Conservation (phyloP, 1,139 yeast species). For the Sugiyamaella japonica region DNA sequence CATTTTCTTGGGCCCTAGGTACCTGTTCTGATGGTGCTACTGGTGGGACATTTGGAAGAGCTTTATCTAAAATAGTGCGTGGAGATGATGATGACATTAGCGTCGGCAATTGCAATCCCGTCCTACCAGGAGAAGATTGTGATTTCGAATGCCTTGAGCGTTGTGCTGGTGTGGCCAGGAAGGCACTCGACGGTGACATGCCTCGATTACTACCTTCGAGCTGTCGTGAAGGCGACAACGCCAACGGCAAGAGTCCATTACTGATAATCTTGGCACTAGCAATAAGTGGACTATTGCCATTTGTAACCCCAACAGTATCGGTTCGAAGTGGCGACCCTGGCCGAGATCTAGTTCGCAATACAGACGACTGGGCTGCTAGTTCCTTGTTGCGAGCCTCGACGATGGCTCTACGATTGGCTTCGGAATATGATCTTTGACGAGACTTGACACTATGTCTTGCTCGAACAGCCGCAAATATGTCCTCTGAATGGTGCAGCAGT, state of each 20-base stretch:
- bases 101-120: slow-evolving; percentile 14
- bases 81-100: slow-evolving; percentile 9
- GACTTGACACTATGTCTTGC: slow-evolving; percentile 20
- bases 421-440: slow-evolving; percentile 35
- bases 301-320: neutral
- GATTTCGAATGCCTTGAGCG: slow-evolving; percentile 23
- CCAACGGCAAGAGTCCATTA: slow-evolving; percentile 30
- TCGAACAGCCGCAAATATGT: slow-evolving; percentile 31
- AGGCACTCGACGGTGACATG: slow-evolving; percentile 1
- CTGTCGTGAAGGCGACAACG: slow-evolving; percentile 30
- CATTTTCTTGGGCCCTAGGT: neutral
- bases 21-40: neutral
- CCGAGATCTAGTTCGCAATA: slow-evolving; percentile 22
- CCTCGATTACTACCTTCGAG: neutral
- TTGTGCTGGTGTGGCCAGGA: slow-evolving; percentile 12
- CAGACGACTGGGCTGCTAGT: slow-evolving; percentile 26
- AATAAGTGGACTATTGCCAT: neutral
- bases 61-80: slow-evolving; percentile 1
- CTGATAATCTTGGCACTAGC: slow-evolving; percentile 15
- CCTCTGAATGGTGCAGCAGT: slow-evolving; percentile 30
- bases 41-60: slow-evolving; percentile 4
- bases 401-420: slow-evolving; percentile 34
- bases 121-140: slow-evolving; percentile 17
- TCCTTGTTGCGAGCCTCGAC: slow-evolving; percentile 38
- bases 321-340: slow-evolving; percentile 25